phyloP scores from a whole-genome alignment of 306 rosid species.

The Lagenaria siceraria region DNA sequence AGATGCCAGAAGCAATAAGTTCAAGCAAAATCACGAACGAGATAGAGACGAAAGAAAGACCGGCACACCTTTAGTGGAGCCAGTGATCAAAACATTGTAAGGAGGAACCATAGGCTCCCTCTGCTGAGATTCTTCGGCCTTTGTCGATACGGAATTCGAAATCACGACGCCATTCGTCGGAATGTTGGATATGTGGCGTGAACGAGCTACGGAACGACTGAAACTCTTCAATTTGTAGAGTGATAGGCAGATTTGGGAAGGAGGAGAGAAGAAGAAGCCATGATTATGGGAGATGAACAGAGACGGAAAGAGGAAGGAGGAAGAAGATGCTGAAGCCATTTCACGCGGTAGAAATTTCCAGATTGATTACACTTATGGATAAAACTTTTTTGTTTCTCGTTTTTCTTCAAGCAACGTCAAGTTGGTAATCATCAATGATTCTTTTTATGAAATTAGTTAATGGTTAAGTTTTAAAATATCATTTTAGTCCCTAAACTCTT shows the following conservation, averaged over 20 bases:
- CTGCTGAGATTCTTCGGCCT: conserved; percentile 13
- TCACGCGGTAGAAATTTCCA: background rate
- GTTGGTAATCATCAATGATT: background rate
- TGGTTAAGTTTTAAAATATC: too few relatives aligned
- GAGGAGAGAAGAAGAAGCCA: conserved; percentile 8
- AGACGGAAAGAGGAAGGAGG: conserved; percentile 1
- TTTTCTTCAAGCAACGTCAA: background rate
- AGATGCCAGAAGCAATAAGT: background rate
- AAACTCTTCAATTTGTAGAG: background rate
- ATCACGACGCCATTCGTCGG: background rate
- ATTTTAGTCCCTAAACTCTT: too few relatives aligned
- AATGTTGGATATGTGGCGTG: conserved; percentile 15
- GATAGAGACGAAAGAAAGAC: background rate
- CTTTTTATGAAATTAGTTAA: background rate
- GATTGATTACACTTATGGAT: background rate
- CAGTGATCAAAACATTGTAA: conserved; percentile 79
- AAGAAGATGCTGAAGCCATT: conserved; percentile 12
- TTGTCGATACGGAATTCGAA: background rate
- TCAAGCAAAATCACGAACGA: background rate
- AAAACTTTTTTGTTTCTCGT: background rate
- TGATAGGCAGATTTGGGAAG: background rate
- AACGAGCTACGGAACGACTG: conserved; percentile 13
- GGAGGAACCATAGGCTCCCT: conserved; percentile 58
- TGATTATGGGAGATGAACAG: background rate
- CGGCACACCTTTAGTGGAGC: conserved; percentile 64